These are phyloP conservation scores for Pseudogymnoascus sp. DNA, from an alignment of 2,329 filamentous ascomycete genomes.

Conservation along the genomic window DNA sequence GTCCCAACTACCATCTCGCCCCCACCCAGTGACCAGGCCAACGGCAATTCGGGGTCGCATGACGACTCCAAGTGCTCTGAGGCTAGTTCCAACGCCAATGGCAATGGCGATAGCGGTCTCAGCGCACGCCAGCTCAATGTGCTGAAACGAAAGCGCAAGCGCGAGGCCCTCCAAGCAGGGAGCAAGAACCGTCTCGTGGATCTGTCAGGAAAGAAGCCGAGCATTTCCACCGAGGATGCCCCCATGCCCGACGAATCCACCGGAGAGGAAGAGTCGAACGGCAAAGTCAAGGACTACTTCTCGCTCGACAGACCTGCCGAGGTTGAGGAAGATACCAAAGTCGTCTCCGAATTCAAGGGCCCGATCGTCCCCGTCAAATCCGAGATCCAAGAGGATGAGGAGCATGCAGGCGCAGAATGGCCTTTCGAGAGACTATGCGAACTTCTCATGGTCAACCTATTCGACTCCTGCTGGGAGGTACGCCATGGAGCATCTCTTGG, in stretches of 20 bases:
- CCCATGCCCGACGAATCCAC: conserved; percentile 53
- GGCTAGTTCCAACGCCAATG: conserved; percentile 28
- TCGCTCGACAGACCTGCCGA: conserved; percentile 71
- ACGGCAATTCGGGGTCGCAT: conserved; percentile 38
- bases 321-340: conserved; percentile 81
- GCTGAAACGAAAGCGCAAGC: conserved; percentile 87
- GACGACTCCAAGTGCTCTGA: conserved; percentile 27
- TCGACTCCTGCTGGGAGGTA: conserved; percentile 90
- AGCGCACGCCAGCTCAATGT: conserved; percentile 94
- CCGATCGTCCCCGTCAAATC: conserved; percentile 73
- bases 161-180: conserved; percentile 78
- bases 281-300: conserved; percentile 74
- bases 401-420: conserved; percentile 77
- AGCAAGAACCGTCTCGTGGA: conserved; percentile 89
- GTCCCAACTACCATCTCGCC: conserved; percentile 10
- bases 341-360: conserved; percentile 94
- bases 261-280: conserved; percentile 50
- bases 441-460: conserved; percentile 86
- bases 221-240: conserved; percentile 20
- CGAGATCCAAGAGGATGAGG: conserved; percentile 69
- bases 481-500: conserved; percentile 95
- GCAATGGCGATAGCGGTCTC: conserved; percentile 54
- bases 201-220: conserved; percentile 54
- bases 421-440: conserved; percentile 91
- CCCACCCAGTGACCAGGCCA: conserved; percentile 20